phyloP scores from a whole-genome alignment of 305 asterid species.

The Ajuga reptans region DNA sequence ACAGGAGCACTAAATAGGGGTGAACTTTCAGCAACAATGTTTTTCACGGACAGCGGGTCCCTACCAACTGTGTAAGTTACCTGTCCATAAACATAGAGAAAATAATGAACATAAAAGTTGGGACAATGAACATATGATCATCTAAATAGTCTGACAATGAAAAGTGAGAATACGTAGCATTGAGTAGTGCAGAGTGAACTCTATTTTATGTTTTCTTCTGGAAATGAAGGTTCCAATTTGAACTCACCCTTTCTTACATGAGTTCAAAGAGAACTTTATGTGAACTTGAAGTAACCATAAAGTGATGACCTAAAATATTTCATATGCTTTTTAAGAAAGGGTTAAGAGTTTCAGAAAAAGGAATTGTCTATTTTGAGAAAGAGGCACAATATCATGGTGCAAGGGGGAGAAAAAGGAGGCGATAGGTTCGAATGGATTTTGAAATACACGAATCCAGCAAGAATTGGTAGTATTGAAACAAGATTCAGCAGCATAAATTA shows the following conservation, averaged over 20 bases:
- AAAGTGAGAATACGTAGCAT: neutral
- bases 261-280: neutral
- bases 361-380: neutral
- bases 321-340: neutral
- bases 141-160: neutral
- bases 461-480: neutral
- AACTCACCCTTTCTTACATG: neutral
- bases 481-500: neutral
- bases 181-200: neutral
- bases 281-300: neutral
- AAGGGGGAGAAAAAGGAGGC: too few relatives aligned
- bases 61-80: slow-evolving; percentile 88
- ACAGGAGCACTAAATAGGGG: slow-evolving; percentile 75
- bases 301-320: neutral
- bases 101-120: slow-evolving; percentile 8
- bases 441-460: neutral
- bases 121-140: slow-evolving; percentile 7
- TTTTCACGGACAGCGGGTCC: slow-evolving; percentile 64
- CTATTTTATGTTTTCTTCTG: neutral
- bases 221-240: neutral
- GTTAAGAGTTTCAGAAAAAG: neutral
- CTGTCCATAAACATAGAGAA: slow-evolving; percentile 37
- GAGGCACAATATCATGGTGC: neutral
- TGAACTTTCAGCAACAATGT: slow-evolving; percentile 64
- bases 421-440: neutral